Conservation (phyloP, 2,329 filamentous ascomycete species). For the Scedosporium minutisporum region DNA sequence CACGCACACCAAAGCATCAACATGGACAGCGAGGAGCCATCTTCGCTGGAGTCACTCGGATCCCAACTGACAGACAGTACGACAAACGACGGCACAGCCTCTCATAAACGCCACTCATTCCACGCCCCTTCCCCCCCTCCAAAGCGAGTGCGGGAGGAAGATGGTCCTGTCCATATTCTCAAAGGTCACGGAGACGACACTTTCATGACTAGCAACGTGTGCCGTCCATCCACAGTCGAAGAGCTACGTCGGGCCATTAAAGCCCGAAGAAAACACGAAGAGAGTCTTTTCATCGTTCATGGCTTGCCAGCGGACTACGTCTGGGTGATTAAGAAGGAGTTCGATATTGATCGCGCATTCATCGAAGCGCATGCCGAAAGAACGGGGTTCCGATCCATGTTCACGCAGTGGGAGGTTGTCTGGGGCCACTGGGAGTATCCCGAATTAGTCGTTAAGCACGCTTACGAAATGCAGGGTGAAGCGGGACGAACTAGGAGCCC, state of each 20-base stretch:
- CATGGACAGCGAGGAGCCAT: no score
- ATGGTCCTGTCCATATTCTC: no score
- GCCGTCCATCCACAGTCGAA: background rate
- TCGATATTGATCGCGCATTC: background rate
- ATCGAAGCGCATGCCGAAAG: background rate
- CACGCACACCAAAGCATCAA: no score
- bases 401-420: background rate
- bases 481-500: no score
- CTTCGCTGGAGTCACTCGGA: no score
- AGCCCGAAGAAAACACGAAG: background rate
- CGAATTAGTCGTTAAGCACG: background rate
- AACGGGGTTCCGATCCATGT: background rate
- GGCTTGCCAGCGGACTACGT: background rate
- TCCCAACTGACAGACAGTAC: no score
- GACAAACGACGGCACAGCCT: no score
- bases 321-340: background rate
- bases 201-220: background rate
- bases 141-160: no score
- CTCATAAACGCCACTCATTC: no score
- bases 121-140: no score
- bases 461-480: background rate
- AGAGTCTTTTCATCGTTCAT: background rate
- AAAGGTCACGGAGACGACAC: no score
- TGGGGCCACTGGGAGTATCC: slow-evolving; percentile 3
- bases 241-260: background rate